phyloP scores from a whole-genome alignment of 768 basidiomycete genomes.

The Galerina sulciceps region DNA sequence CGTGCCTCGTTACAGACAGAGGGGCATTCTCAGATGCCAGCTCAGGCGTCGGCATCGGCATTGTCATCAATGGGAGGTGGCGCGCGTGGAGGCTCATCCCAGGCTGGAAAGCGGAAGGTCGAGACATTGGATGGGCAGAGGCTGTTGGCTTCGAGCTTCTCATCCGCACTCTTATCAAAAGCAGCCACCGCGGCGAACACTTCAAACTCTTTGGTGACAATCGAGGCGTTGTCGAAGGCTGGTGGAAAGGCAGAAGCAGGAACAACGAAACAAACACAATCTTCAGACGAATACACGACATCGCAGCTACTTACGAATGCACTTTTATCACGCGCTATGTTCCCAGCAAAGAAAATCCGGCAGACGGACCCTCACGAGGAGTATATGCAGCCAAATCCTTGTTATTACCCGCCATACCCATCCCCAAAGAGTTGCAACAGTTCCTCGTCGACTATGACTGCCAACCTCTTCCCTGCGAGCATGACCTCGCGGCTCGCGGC shows the following conservation, averaged over 20 bases:
- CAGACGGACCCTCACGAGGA: constrained; percentile 42
- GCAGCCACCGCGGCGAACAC: no score
- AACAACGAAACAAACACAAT: no score
- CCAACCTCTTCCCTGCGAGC: constrained; percentile 1
- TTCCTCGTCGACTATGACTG: constrained; percentile 30
- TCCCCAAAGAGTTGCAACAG: constrained; percentile 27
- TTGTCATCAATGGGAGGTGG: constrained; percentile 34
- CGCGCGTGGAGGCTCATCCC: constrained; percentile 28
- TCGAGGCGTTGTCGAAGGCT: no score
- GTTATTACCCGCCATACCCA: constrained; percentile 33
- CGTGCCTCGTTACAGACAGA: constrained; percentile 25
- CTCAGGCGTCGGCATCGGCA: constrained; percentile 35
- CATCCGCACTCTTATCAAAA: no score
- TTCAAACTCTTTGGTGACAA: no score
- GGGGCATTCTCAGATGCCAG: constrained; percentile 47
- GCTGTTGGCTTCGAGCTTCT: no score
- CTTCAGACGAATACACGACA: no score
- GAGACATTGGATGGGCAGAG: no score
- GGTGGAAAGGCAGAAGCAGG: no score
- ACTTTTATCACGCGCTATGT: neutral
- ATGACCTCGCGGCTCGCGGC: neutral
- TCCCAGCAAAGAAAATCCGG: constrained; percentile 7
- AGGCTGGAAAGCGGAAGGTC: no score
- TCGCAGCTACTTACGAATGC: neutral
- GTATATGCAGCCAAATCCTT: constrained; percentile 17